Evolutionary conservation across 176 grass and related monocot species (phyloP), one percentile per base, ranked within the genome.

Genomic region (Ensete glaucum): DNA sequence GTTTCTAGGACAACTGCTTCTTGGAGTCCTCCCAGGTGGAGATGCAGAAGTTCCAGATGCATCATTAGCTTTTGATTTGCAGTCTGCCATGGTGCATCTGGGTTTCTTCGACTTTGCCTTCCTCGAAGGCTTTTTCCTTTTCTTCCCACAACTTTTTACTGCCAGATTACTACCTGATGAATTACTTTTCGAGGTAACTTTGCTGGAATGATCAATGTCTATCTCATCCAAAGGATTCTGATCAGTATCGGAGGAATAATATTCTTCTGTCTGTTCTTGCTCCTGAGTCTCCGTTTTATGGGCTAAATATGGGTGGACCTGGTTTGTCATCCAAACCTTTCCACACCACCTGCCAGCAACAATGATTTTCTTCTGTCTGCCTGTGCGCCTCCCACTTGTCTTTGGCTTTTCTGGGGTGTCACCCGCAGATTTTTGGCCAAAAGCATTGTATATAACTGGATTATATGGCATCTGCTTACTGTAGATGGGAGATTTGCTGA

Each of bases 391-490:
- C 50, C 65, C 21, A 76, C 26, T 70, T 3, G 73, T 73, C 49
- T 80, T 84, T 69, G 50, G 34, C 69, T 73, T 52, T 14, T 26
- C 23, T 50, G 73, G 79, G 15, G 80, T 71, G 48, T 64, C 89
- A 43, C 82, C 80, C 50, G 81, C 81, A 67, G 80, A 85, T 78
- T 94, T 89, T 71, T 86, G 86, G 50, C 86, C 88, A 77, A 99
- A 99, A 76, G 80, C 88, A 54, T 91, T 89, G 70, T 99, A 99
- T 87, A 99, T 99, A 52, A 99, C 85, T 48, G 88, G 84, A 84
- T 99, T 99, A 57, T 94, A 94, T 54, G 95, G 90, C 87, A 99
- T 87, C 78, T 99, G 95, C 80, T 99, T 99, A 81, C 84, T 87
- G 78, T 94, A 99, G 85, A 99, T 78, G 19, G 95, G 95, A 69